Base-by-base conservation (phyloP, 2,329 filamentous ascomycete genomes). In the Fusarium sp. region DNA sequence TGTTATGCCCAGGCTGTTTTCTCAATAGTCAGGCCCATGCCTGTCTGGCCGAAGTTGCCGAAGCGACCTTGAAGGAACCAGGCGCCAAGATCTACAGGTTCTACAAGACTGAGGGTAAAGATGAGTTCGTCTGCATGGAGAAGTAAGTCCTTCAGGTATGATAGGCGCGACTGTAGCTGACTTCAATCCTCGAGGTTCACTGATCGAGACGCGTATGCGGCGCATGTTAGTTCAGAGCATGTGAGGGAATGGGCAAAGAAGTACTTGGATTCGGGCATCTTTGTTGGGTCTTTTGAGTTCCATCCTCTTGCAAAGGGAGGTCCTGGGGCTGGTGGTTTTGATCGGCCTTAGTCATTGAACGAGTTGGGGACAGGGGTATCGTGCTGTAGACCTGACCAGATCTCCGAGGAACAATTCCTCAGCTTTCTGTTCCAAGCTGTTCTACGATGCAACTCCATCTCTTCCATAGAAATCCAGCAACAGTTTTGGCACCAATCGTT, bases 21-120 rank as follows among this genome's bases (percentile, higher is more conserved):
- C 35, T 66, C 4, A 38, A 15, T 7, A 8, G 14, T 0, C 2
- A 69, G 66, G 66, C 66, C 6, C 42, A 50, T 12, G 48, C 56
- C 6, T 69, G 66, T 6, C 2, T 69, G 20, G 2, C 42, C 12
- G 66, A 69, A 28, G 64, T 69, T 35, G 64, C 66, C n/a, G 48
- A 69, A 30, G 42, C 66, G 4, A 69, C 66, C 0, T 4, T 63
- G 1, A 69, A 56, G 13, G 66, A 69, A 13, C 36, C 45, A 3
- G 64, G 64, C 0, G 66, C 66, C 20, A 69, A 63, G 22, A 63
- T 69, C 10, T 69, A 69, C 26, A 69, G 66, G 5, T 69, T 69
- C 26, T 69, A 63, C 20, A 69, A 69, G 17, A 63, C 64, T 2
- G 66, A 69, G 22, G 56, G 48, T 1, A 55, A 69, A 17, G 38